Evolutionary conservation across 805 yeast species (phyloP), one percentile per base, ranked within the genome.

Genomic region (Hermanozyma aechmeae): DNA sequence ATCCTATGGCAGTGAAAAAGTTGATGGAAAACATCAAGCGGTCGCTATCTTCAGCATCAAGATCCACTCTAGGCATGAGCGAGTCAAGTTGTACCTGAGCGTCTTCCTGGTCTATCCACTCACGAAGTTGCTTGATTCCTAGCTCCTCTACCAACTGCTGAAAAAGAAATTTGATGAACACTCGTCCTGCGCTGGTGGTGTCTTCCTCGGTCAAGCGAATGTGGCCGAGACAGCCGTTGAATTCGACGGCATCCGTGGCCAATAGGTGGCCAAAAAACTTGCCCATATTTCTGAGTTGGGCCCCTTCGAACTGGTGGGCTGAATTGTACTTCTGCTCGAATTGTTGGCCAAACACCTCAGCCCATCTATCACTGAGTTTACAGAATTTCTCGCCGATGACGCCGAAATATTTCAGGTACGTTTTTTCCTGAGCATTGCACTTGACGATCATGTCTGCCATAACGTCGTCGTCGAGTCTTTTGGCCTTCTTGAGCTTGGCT

Each of bases 1-100:
- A 51, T 0, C 93, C 93, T 37, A 89, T 85, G 1, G 96, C 96
- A 0, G 96, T 89, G 53, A 89, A 89, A 50, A 68, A 89, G 48
- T 89, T 89, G 48, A 86, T 85, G 2, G 93, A 69, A 49, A 87
- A 89, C 34, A 89, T 62, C 10, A 79, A 56, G 39, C 71, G 58
- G 7, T 73, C 77, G 5, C 65, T 61, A 31, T 64, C 65, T 2
- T 53, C 24, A 40, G 40, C 34, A 6, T 40, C 25, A 16, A 50
- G 53, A 11, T 53, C 53, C 13, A 48, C 40, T 15, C 39, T 46
- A 0, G 95, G 96, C 44, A 87, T 82, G 22, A 87, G 39, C 0
- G 84, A 84, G 2, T 35, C 40, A 18, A 79, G 34, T 26, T 42
- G 65, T 0, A 70, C 68, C 28, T 61, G 61, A 12, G 73, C 58